Evolutionary conservation across 495 filamentous ascomycete species (phyloP).

Genomic region (Zalerion maritima): DNA sequence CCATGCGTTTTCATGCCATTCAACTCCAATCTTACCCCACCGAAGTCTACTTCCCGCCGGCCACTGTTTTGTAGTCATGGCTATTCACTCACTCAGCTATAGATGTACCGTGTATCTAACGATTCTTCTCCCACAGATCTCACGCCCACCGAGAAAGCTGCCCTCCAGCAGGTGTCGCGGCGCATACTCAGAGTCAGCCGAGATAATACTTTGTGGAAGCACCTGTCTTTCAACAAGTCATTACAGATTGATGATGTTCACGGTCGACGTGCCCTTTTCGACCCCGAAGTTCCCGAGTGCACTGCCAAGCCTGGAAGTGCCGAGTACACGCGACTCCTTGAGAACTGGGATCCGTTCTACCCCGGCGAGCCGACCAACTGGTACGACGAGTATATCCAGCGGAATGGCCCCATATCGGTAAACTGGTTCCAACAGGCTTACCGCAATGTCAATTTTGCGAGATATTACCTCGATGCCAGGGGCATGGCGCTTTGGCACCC

Average conservation of each 20-base stretch:
- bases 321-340: slow-evolving; percentile 40
- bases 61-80: too few species aligned
- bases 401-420: slow-evolving; percentile 56
- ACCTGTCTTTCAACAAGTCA: slow-evolving; percentile 59
- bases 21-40: too few species aligned
- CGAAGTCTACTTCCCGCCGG: too few species aligned
- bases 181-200: slow-evolving; percentile 53
- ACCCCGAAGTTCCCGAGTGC: slow-evolving; percentile 7
- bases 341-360: slow-evolving; percentile 72
- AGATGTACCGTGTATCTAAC: too few species aligned
- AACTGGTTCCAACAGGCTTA: slow-evolving; percentile 54
- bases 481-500: slow-evolving; percentile 54
- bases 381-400: slow-evolving; percentile 79
- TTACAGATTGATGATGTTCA: slow-evolving; percentile 34
- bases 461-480: slow-evolving; percentile 38
- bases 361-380: slow-evolving; percentile 54
- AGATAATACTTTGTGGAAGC: slow-evolving; percentile 63
- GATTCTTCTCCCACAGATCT: too few species aligned
- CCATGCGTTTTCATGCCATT: too few species aligned
- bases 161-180: slow-evolving; percentile 59
- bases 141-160: too few species aligned
- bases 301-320: slow-evolving; percentile 13
- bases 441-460: slow-evolving; percentile 16
- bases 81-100: too few species aligned
- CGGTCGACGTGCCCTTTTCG: slow-evolving; percentile 23